Evolutionary conservation across 108 stramenopile genomes (phyloP).

Genomic region (Epithemia pelagica): DNA sequence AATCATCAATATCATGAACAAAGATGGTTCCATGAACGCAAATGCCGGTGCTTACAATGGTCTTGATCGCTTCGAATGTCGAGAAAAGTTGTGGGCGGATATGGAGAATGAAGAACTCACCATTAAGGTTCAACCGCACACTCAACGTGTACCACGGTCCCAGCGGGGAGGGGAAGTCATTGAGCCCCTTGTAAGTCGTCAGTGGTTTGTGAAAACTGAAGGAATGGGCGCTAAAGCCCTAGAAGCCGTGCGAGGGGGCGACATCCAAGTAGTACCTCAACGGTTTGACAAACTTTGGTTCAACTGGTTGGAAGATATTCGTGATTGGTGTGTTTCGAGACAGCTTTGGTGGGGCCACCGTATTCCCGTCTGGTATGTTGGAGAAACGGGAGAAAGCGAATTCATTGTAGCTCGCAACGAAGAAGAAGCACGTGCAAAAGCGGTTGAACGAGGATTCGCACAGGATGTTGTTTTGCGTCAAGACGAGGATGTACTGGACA

Average conservation of each 20-base stretch:
- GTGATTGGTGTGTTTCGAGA: conserved; percentile 95
- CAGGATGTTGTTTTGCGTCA: conserved; percentile 69
- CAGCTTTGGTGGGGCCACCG: conserved; percentile 98
- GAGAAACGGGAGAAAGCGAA: conserved; percentile 54
- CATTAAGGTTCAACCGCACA: conserved; percentile 81
- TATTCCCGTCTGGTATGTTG: conserved; percentile 93
- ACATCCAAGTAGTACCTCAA: conserved; percentile 87
- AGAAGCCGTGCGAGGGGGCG: conserved; percentile 81
- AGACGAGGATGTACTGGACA: conserved; percentile 95
- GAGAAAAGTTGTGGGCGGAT: conserved; percentile 82
- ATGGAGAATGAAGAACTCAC: conserved; percentile 77
- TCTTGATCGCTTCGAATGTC: conserved; percentile 90
- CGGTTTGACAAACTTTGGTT: conserved; percentile 92
- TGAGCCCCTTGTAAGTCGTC: conserved; percentile 94
- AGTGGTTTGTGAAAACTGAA: conserved; percentile 96
- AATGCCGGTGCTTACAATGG: conserved; percentile 81
- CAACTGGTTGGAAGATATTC: conserved; percentile 89
- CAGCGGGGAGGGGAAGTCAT: conserved; percentile 99
- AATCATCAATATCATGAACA: conserved; percentile 95
- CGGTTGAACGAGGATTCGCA: conserved; percentile 50
- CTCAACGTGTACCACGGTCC: conserved; percentile 90
- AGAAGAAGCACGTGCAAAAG: conserved; percentile 74
- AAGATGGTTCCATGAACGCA: conserved; percentile 84
- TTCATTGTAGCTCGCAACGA: conserved; percentile 86
- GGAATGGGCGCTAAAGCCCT: conserved; percentile 87